Base-by-base conservation (phyloP, 2,329 filamentous ascomycete species). In the Neophaeococcomyces aloes region DNA sequence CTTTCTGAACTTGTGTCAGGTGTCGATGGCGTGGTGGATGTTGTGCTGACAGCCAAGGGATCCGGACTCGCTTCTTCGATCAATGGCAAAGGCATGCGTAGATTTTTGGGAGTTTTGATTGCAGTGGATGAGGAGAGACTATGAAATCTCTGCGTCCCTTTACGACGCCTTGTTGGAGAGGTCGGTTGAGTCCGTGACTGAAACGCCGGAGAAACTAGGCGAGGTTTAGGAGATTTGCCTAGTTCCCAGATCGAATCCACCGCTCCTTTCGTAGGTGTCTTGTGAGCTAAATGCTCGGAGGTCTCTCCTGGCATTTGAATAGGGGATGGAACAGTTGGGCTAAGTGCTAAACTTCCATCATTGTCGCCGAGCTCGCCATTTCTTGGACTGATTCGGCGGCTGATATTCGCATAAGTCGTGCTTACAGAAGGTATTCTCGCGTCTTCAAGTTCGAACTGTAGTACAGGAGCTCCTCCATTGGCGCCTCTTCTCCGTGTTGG, bases 321-420 rank as follows among this genome's bases (percentile, higher is more conserved):
- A 36, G 19, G 7, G 15, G 33, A 14, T 36, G 10, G 8, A 11
- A 6, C 15, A 19, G 33, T 21, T 10, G 7, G n/a, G 19, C 15
- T 10, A 19, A 19, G 10, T 36, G 17, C 19, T 10, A 10, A 36
- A 11, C 33, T 4, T 21, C 33, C 4, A 7, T 33, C 7, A 7
- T 14, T 7, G 13, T 7, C 31, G n/a, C 4, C 17, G 33, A 36
- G 33, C 14, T 36, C 33, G 33, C 17, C 33, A 36, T 36, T 36
- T 19, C 33, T 17, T 11, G 15, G 4, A n/a, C 14, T 36, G 15
- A 36, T 14, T 36, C 33, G 19, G 15, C 33, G 33, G n/a, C 33
- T 19, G 23, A 36, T 21, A 36, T 36, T 36, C 33, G 33, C 33
- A 19, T 36, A n/a, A n/a, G n/a, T 36, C 23, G 15, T 21, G 33